phyloP scores from a whole-genome alignment of 768 basidiomycete genomes.

The Suillus brevipes region DNA sequence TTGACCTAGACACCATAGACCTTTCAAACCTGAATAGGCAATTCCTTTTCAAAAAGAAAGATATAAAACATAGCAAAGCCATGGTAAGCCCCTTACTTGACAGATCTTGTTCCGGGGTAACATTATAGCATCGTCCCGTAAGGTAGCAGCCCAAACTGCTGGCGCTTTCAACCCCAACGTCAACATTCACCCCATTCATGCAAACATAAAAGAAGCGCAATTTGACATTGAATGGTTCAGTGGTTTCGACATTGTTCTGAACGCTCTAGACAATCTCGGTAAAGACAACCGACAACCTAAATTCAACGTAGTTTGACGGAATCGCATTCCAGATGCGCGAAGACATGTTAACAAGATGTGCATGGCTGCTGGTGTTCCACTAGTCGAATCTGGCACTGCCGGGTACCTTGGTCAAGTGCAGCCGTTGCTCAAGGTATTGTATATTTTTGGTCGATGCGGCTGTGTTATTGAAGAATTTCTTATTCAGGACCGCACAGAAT shows the following conservation, averaged over 20 bases:
- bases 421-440: conserved; percentile 76
- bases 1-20: conserved; percentile 98
- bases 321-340: conserved; percentile 68
- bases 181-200: conserved; percentile 84
- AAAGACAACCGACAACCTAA: background rate
- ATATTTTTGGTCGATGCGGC: background rate
- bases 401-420: conserved; percentile 98
- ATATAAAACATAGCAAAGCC: conserved; percentile 96
- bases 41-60: conserved; percentile 95
- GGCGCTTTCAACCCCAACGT: conserved; percentile 87
- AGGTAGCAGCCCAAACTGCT: conserved; percentile 85
- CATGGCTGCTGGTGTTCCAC: conserved; percentile 84
- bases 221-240: conserved; percentile 92
- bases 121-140: background rate
- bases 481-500: conserved; percentile 80
- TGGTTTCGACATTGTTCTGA: conserved; percentile 88
- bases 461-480: background rate
- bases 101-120: background rate
- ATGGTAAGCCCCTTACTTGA: conserved; percentile 48
- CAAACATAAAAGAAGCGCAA: conserved; percentile 91
- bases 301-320: conserved; percentile 4
- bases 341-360: conserved; percentile 98
- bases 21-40: conserved; percentile 96
- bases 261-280: conserved; percentile 95
- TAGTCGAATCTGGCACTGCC: conserved; percentile 95